Conservation (phyloP, 257 asterid species). For the Ophiorrhiza pumila region DNA sequence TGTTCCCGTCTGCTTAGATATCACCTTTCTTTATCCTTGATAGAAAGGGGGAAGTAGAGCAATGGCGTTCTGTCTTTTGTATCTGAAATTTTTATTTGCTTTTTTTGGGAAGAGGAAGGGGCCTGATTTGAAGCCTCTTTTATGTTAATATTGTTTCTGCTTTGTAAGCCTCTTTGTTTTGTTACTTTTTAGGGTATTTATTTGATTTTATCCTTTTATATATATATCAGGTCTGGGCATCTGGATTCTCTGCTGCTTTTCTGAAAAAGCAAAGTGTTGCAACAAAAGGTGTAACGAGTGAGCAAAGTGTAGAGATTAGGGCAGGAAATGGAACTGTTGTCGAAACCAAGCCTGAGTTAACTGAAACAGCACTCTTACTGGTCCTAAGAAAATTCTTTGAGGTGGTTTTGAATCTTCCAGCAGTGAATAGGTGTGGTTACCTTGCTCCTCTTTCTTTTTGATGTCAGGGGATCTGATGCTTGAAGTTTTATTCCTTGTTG, state of each 20-base stretch:
- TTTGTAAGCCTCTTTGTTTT: background rate
- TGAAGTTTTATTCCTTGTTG: background rate
- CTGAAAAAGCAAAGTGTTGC: conserved; percentile 81
- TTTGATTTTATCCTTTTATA: background rate
- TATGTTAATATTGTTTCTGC: background rate
- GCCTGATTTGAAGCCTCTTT: background rate
- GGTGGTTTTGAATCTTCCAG: conserved; percentile 68
- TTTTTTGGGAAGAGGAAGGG: background rate
- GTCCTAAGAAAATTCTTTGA: conserved; percentile 72
- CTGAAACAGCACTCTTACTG: conserved; percentile 66
- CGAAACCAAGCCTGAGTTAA: conserved; percentile 63
- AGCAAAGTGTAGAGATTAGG: conserved; percentile 27
- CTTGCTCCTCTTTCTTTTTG: background rate
- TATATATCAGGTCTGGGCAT: conserved; percentile 76
- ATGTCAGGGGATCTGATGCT: background rate
- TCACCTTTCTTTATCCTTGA: background rate
- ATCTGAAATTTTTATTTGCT: background rate
- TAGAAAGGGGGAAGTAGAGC: background rate
- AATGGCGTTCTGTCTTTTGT: background rate
- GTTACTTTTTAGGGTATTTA: background rate
- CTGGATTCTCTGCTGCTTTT: conserved; percentile 92
- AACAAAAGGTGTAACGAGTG: conserved; percentile 45
- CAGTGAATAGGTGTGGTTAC: conserved; percentile 58
- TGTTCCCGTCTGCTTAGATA: background rate
- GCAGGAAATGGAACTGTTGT: conserved; percentile 43